Conservation (phyloP, 441 rosid species). For the Aleurites moluccanus region DNA sequence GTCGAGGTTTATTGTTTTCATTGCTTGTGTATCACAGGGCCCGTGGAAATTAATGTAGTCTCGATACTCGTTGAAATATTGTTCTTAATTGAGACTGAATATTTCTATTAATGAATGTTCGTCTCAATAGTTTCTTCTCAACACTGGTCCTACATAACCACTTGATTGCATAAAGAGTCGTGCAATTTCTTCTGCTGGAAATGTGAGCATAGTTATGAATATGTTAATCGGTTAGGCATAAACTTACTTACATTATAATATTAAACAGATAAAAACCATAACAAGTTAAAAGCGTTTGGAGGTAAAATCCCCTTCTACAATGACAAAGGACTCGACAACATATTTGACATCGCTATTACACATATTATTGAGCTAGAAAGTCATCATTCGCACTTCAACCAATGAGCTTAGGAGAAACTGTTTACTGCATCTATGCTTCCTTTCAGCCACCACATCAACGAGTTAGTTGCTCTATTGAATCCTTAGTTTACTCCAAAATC, state of each 20-base stretch:
- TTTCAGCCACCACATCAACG: slow-evolving; percentile 7
- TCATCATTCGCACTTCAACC: no score
- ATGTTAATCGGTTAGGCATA: background rate
- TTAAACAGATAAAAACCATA: slow-evolving; percentile 16
- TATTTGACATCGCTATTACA: slow-evolving; percentile 14
- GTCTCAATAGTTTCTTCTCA: background rate
- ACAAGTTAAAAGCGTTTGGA: slow-evolving; percentile 13
- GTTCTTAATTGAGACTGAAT: background rate
- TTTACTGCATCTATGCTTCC: background rate
- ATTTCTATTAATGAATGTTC: background rate
- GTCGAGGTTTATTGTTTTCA: no score
- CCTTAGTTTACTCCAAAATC: slow-evolving; percentile 17
- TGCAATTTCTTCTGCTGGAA: background rate
- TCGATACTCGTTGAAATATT: background rate
- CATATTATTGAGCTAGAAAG: background rate
- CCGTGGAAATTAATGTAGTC: background rate
- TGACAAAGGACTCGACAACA: slow-evolving; percentile 11
- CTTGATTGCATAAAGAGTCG: background rate
- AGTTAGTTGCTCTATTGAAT: slow-evolving; percentile 24
- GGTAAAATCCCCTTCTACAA: slow-evolving; percentile 7
- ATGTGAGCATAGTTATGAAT: background rate
- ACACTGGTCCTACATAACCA: background rate
- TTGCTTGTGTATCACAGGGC: background rate
- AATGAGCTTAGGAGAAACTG: slow-evolving; percentile 28
- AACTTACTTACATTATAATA: background rate